Evolutionary conservation across 106 monocot species (phyloP), one percentile per base, ranked within the genome.

Genomic region (Agapanthus africanus): DNA sequence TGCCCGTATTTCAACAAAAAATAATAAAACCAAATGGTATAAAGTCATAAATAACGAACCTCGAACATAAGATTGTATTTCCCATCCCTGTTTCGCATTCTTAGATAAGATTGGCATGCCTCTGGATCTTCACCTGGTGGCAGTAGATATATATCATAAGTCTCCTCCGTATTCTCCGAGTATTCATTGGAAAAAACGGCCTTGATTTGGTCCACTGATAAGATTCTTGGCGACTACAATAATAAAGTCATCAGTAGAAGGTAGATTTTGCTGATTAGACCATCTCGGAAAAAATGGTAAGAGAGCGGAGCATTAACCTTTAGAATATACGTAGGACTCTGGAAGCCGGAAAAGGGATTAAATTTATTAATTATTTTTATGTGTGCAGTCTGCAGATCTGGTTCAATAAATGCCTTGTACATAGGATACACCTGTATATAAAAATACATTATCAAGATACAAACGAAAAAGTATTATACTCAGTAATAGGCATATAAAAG

Each of bases 41-140:
- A 46, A 46, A 19, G 1, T 46, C 15, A 0, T 1, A 50, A 50
- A 68, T 34, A 71, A 72, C 66, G 39, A 71, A 92, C 97, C 92
- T 97, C 97, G 73, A 97, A 97, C 97, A 97, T 97, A 46, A 97
- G 88, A 89, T 90, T 91, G 57, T 97, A 97, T 72, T 87, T 97
- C 28, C 92, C 92, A 73, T 97, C 97, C 68, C 89, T 82, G 68
- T 97, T 97, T 76, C 92, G 80, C 97, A 97, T 97, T 79, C 97
- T 84, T 51, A 97, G 68, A 80, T 97, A 92, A 33, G 97, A 97
- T 67, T 97, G 97, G 80, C 97, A 97, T 60, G 87, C 75, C 72
- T 97, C 91, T 41, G 97, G 86, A 83, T 97, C 97, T 81, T 97
- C 97, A 70, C 97, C 97, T 33, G 97, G 97, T 59, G 97, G 97